Evolutionary conservation across 2,329 filamentous ascomycete species (phyloP).

Genomic region (Aspergillus carbonarius): DNA sequence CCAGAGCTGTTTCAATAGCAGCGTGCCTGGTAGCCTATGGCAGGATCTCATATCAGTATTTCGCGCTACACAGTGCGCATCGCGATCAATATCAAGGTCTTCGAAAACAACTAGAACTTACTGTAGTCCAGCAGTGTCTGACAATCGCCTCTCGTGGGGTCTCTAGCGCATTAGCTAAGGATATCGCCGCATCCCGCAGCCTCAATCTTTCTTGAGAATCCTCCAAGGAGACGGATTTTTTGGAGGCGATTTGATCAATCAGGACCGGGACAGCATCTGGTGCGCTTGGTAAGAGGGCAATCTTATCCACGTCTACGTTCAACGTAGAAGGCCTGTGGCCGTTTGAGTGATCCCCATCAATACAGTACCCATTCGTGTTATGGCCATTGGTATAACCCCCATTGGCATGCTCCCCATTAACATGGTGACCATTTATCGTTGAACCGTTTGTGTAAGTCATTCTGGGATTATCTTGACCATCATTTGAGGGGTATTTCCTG

Average conservation of each 20-base stretch:
- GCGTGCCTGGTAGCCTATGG: slow-evolving; percentile 15
- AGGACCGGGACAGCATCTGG: slow-evolving; percentile 16
- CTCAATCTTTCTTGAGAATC: slow-evolving; percentile 12
- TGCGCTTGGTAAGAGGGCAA: slow-evolving; percentile 16
- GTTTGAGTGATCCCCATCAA: not conserved
- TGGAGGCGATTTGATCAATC: slow-evolving; percentile 13
- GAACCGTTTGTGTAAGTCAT: not conserved
- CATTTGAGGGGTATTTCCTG: not conserved
- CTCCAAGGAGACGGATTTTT: slow-evolving; percentile 2
- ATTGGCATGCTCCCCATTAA: not conserved
- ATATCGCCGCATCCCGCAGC: slow-evolving; percentile 19
- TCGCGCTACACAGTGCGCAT: not conserved
- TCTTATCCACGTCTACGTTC: not conserved
- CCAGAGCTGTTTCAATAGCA: slow-evolving; percentile 17
- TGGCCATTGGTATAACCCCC: not conserved
- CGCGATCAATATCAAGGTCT: not conserved
- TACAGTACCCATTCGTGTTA: not conserved
- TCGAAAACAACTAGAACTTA: not conserved
- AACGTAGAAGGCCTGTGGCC: not conserved
- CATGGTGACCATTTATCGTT: not conserved
- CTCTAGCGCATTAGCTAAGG: slow-evolving; percentile 17
- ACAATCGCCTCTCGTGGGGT: slow-evolving; percentile 19
- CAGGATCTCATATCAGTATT: not conserved
- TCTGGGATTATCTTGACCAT: not conserved
- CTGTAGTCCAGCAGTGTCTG: slow-evolving; percentile 18